Percentiles rank a stretch among this genome's conserved stretches.
Conservation (phyloP, 2,329 filamentous ascomycete species). For the Fusarium staphyleae region DNA sequence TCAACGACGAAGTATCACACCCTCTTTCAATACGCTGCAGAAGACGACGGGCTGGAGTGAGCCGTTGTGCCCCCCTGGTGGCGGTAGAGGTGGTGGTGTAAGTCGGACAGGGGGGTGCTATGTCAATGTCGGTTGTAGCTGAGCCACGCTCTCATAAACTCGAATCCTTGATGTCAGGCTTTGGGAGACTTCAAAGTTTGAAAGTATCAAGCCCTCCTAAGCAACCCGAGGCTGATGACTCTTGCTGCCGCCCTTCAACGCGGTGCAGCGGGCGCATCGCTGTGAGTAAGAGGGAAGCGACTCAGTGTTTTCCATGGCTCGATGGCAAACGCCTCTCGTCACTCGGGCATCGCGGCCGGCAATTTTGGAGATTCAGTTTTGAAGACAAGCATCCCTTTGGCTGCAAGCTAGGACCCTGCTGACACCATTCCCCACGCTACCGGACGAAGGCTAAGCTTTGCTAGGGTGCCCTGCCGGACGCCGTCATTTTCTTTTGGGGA, state of each 20-base stretch:
- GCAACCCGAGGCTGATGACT: not conserved
- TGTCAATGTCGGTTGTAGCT: conserved; percentile 25
- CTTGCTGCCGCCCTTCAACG: conserved; percentile 1
- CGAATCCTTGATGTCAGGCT: conserved; percentile 19
- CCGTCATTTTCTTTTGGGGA: conserved; percentile 30
- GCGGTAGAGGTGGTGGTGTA: conserved; percentile 31
- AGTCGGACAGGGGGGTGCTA: conserved; percentile 29
- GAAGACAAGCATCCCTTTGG: conserved; percentile 19
- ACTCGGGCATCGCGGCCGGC: conserved; percentile 17
- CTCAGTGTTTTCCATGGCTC: conserved; percentile 3
- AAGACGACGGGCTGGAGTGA: conserved; percentile 28
- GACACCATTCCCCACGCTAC: conserved; percentile 34
- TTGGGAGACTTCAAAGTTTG: conserved; percentile 15
- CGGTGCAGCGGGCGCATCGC: conserved; percentile 6
- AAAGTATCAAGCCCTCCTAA: conserved; percentile 33
- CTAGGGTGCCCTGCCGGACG: conserved; percentile 27
- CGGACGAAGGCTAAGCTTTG: conserved; percentile 35
- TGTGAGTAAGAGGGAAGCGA: not conserved
- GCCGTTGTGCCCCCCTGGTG: conserved; percentile 33
- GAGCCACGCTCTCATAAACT: conserved; percentile 34
- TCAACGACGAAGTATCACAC: conserved; percentile 29
- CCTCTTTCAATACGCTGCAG: conserved; percentile 32
- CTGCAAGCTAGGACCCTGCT: conserved; percentile 12
- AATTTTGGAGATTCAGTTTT: conserved; percentile 22
- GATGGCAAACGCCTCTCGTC: conserved; percentile 19